A percentile compares a stretch with the other conserved stretches of the same genome.
Evolutionary conservation across 805 yeast genomes (phyloP).

Genomic region (Candida berthetii): DNA sequence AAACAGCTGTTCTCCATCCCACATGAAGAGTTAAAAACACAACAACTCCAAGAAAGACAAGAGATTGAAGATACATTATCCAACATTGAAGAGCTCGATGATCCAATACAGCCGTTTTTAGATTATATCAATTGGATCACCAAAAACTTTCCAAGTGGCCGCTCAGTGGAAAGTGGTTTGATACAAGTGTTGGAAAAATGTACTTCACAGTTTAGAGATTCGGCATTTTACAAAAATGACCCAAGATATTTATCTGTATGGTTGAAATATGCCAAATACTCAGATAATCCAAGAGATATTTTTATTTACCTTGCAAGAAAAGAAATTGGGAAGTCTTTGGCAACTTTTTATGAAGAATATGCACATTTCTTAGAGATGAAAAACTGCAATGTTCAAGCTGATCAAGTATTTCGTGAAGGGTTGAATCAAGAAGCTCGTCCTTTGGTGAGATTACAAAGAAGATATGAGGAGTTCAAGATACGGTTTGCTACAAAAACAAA

Average conservation of each 20-base stretch:
- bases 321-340: constrained; percentile 60
- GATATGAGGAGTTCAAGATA: constrained; percentile 37
- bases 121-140: constrained; percentile 73
- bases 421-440: constrained; percentile 65
- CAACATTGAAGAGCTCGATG: constrained; percentile 61
- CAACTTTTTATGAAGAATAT: constrained; percentile 75
- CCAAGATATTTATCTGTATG: constrained; percentile 75
- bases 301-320: constrained; percentile 67
- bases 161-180: constrained; percentile 57
- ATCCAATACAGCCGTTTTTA: constrained; percentile 74
- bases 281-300: constrained; percentile 65
- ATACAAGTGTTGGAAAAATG: constrained; percentile 63
- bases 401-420: constrained; percentile 53
- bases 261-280: constrained; percentile 67
- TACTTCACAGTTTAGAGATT: constrained; percentile 61
- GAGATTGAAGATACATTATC: constrained; percentile 44
- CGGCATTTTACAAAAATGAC: constrained; percentile 69
- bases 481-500: constrained; percentile 26
- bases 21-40: constrained; percentile 19
- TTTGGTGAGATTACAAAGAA: constrained; percentile 31
- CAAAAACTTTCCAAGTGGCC: constrained; percentile 55
- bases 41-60: constrained; percentile 29
- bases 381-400: constrained; percentile 47
- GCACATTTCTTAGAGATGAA: constrained; percentile 53
- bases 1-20: constrained; percentile 33